Evolutionary conservation across 495 filamentous ascomycete genomes (phyloP).

Genomic region (Neurospora hispaniola): DNA sequence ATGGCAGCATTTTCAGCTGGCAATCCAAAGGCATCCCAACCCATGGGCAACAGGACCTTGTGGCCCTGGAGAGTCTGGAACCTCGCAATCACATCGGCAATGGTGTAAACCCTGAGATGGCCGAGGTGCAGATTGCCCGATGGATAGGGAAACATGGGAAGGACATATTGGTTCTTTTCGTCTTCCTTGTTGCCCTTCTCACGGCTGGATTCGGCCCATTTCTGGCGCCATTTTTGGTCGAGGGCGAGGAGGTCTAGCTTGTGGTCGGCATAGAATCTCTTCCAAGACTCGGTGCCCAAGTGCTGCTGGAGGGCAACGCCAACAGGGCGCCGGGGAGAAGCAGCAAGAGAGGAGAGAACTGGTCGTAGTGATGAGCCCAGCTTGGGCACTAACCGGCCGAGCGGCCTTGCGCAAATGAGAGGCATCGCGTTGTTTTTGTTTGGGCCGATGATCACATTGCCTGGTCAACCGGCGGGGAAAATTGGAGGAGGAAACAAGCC

Average conservation of each 20-base stretch:
- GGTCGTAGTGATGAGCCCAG: conserved; percentile 7
- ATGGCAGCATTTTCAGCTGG: conserved; percentile 94
- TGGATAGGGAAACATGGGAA: conserved; percentile 91
- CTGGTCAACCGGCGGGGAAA: not conserved
- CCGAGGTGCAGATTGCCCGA: conserved; percentile 85
- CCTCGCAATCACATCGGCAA: conserved; percentile 73
- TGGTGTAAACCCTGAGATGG: conserved; percentile 81
- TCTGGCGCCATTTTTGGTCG: conserved; percentile 65
- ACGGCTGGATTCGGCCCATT: conserved; percentile 14
- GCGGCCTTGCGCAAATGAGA: conserved; percentile 17
- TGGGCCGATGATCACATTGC: not conserved
- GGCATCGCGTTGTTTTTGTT: conserved; percentile 21
- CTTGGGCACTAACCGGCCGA: conserved; percentile 18
- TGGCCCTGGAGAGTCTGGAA: conserved; percentile 68
- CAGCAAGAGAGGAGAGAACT: not conserved
- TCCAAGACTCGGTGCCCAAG: conserved; percentile 6
- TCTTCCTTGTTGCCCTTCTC: not conserved
- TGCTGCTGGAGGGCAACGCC: not conserved
- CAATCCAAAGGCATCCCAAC: conserved; percentile 87
- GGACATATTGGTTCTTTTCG: conserved; percentile 54
- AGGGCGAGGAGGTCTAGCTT: conserved; percentile 53
- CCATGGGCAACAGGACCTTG: conserved; percentile 77
- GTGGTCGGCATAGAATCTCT: conserved; percentile 22
- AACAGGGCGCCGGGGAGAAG: conserved; percentile 1
- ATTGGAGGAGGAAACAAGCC: not conserved